A percentile compares a stretch with the other conserved stretches of the same genome.
phyloP scores from a whole-genome alignment of 2,329 filamentous ascomycete species.

The Xylaria hypoxylon region DNA sequence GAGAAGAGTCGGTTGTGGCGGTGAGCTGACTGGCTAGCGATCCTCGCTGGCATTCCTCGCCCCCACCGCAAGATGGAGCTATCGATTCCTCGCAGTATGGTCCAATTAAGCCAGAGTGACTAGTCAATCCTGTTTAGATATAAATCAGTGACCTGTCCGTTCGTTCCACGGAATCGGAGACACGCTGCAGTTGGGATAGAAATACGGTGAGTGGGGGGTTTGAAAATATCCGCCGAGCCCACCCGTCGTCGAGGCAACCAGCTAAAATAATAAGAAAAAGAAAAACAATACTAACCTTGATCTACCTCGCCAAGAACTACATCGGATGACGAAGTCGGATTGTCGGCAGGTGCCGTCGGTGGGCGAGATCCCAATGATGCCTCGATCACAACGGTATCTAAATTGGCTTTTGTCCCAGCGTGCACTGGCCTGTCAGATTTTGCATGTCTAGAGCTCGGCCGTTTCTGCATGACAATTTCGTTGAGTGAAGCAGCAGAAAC shows the following conservation, averaged over 20 bases:
- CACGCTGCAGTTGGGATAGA: background rate
- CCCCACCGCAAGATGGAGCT: slow-evolving; percentile 19
- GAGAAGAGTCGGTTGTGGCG: slow-evolving; percentile 35
- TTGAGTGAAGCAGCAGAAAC: slow-evolving; percentile 41
- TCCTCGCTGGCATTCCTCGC: slow-evolving; percentile 29
- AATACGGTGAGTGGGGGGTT: background rate
- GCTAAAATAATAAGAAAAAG: background rate
- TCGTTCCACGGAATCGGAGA: background rate
- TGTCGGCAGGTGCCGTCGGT: slow-evolving; percentile 4
- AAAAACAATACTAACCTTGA: slow-evolving; percentile 26
- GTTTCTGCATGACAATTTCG: slow-evolving; percentile 44
- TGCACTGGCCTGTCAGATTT: slow-evolving; percentile 10
- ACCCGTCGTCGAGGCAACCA: background rate
- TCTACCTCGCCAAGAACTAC: background rate
- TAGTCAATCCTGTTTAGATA: slow-evolving; percentile 10
- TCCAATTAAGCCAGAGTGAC: background rate
- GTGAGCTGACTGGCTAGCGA: slow-evolving; percentile 39
- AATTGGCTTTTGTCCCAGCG: background rate
- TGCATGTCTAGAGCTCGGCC: slow-evolving; percentile 6
- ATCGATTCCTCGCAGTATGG: slow-evolving; percentile 19
- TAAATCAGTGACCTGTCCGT: slow-evolving; percentile 14
- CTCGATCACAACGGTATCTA: background rate
- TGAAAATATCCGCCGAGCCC: background rate
- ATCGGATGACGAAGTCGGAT: background rate
- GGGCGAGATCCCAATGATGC: background rate